Base-by-base conservation (phyloP, 441 rosid species). In the Adansonia gregorii region DNA sequence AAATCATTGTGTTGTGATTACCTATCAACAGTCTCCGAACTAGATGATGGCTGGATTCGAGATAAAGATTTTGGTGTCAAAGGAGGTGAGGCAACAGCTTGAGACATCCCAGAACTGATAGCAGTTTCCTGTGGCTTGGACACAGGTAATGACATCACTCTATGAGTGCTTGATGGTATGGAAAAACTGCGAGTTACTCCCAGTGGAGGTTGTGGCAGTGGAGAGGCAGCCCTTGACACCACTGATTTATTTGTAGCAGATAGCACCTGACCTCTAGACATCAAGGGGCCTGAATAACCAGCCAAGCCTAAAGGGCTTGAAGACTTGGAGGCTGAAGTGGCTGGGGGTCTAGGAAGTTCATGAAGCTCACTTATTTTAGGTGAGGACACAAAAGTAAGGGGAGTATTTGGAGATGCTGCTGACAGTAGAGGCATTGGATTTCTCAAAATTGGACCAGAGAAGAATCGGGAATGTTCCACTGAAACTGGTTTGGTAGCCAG, bases 291-390 rank as follows among this genome's bases (percentile, higher is more conserved):
- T 8, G 96, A 92, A 77, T 86, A 73, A 69, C 91, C 91, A 59
- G 85, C 81, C 59, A 81, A 58, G 75, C 85, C 82, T 63, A 52
- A 67, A 19, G 84, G 85, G 55, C 84, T 87, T 35, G 87, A 80
- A 3, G 88, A 81, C 67, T 75, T 76, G 74, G 73, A 64, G 48
- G 61, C 77, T 27, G 87, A 87, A 83, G 78, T 81, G 59, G 78
- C 79, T 20, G 91, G 91, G 52, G 94, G 96, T 83, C 92, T 86
- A 59, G 96, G 96, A 83, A 92, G 96, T 83, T 92, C 96, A 79
- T 92, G 96, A 75, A 92, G 94, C 85, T 92, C 96, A 54, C 88
- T 92, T 75, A 92, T 92, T 84, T 83, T 88, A 2, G 91, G 96
- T 0, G 94, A 85, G 22, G 93, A 85, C 58, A 79, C 59, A 80